A percentile compares a stretch with the other conserved stretches of the same genome.
phyloP scores from a whole-genome alignment of 495 filamentous ascomycete species.

The Clavariopsis aquatica region DNA sequence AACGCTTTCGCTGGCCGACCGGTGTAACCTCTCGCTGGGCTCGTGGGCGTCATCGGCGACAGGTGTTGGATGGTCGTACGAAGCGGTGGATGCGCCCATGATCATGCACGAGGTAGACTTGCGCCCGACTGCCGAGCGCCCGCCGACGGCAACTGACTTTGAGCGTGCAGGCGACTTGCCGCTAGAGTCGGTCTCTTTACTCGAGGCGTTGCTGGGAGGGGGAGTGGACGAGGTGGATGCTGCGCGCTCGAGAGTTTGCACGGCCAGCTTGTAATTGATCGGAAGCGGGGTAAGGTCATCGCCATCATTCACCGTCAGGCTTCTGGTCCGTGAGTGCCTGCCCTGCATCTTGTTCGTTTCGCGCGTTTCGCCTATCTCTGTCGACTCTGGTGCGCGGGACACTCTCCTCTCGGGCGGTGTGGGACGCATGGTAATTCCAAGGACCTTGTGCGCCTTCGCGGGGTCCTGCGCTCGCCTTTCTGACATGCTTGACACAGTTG shows the following conservation, averaged over 20 bases:
- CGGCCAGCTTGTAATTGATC: constrained; percentile 38
- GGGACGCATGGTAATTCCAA: constrained; percentile 37
- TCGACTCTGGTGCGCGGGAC: constrained; percentile 20
- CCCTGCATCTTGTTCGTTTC: constrained; percentile 5
- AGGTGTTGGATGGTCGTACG: constrained; percentile 17
- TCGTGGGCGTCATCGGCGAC: constrained; percentile 5
- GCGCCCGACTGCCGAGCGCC: constrained; percentile 32
- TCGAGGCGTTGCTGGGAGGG: constrained; percentile 31
- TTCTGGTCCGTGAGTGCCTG: constrained; percentile 22
- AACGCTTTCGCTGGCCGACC: constrained; percentile 30
- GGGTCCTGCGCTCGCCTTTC: constrained; percentile 38
- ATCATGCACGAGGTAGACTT: constrained; percentile 28
- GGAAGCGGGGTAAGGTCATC: constrained; percentile 41
- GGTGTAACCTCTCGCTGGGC: constrained; percentile 19
- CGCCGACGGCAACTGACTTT: constrained; percentile 35
- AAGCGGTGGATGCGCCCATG: constrained; percentile 23
- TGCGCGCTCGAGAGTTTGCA: constrained; percentile 33
- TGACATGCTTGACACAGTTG: constrained; percentile 39
- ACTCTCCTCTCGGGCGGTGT: constrained; percentile 25
- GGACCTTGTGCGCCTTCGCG: constrained; percentile 43
- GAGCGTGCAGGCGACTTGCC: constrained; percentile 19
- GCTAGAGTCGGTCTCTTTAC: constrained; percentile 23
- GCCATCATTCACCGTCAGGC: constrained; percentile 34
- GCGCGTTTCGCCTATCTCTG: constrained; percentile 21
- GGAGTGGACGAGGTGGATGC: not conserved